A percentile compares a stretch with the other conserved stretches of the same genome.
phyloP scores from a whole-genome alignment of 345 rosid species.

The Euphorbia pulcherrima region DNA sequence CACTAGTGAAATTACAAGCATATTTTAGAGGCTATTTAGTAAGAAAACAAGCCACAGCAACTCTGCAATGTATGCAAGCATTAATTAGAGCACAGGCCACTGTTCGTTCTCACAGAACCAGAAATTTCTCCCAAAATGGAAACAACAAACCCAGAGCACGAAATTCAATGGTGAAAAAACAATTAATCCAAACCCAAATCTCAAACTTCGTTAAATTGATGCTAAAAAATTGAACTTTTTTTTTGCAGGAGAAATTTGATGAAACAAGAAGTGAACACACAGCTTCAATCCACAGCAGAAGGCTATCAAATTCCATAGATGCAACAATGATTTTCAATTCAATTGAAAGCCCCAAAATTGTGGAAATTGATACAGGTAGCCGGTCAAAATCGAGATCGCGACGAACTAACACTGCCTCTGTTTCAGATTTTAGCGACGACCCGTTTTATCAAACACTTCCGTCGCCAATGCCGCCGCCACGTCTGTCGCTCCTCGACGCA shows the following conservation, averaged over 20 bases:
- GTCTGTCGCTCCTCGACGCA: slow-evolving; percentile 18
- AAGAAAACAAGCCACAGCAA: slow-evolving; percentile 26
- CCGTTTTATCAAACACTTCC: slow-evolving; percentile 19
- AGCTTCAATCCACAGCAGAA: slow-evolving; percentile 26
- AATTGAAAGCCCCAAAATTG: slow-evolving; percentile 22
- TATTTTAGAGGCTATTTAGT: slow-evolving; percentile 25
- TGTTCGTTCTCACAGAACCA: slow-evolving; percentile 17
- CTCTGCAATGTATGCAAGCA: slow-evolving; percentile 27
- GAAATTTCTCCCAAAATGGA: background rate
- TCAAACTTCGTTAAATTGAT: background rate
- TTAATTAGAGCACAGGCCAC: slow-evolving; percentile 28
- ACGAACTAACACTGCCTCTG: slow-evolving; percentile 14
- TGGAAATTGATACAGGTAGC: slow-evolving; percentile 25
- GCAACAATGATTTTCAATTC: slow-evolving; percentile 6
- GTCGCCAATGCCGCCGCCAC: slow-evolving; percentile 25
- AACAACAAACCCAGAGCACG: slow-evolving; percentile 14
- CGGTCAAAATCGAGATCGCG: slow-evolving; percentile 26
- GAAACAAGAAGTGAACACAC: slow-evolving; percentile 23
- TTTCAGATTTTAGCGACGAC: slow-evolving; percentile 28
- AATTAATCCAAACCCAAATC: background rate
- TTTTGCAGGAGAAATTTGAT: slow-evolving; percentile 25
- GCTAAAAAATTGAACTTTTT: background rate
- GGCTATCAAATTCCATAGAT: slow-evolving; percentile 16
- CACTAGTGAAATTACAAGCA: slow-evolving; percentile 30
- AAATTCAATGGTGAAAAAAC: slow-evolving; percentile 21